Conservation (phyloP, 2,329 filamentous ascomycete genomes). For the Aspergillus floridensis region DNA sequence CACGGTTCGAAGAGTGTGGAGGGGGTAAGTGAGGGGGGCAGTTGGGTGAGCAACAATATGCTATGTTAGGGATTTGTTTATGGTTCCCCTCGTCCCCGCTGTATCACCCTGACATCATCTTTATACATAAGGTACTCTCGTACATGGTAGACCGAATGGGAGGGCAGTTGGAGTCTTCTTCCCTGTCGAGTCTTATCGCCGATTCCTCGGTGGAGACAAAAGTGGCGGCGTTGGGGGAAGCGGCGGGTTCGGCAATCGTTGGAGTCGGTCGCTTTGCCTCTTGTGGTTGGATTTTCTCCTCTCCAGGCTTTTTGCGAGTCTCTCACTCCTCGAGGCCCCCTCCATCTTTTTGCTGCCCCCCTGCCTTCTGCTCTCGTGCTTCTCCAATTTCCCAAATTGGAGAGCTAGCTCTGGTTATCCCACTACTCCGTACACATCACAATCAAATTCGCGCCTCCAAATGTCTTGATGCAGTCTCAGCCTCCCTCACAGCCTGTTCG, state of each 20-base stretch:
- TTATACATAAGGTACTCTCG: neutral
- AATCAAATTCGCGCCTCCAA: slow-evolving; percentile 9
- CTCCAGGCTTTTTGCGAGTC: neutral
- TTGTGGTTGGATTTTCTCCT: neutral
- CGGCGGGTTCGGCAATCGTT: neutral
- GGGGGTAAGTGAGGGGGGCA: no score
- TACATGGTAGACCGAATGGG: neutral
- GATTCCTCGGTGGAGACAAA: slow-evolving; percentile 3
- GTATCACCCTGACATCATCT: neutral
- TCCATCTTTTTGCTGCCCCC: slow-evolving; percentile 2
- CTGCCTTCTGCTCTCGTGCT: slow-evolving; percentile 3
- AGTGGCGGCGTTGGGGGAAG: slow-evolving; percentile 8
- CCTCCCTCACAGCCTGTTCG: slow-evolving; percentile 24
- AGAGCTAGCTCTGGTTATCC: neutral
- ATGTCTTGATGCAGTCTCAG: slow-evolving; percentile 34
- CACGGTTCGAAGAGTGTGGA: no score
- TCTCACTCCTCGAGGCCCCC: slow-evolving; percentile 1
- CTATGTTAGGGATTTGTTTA: no score
- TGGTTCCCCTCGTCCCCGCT: no score
- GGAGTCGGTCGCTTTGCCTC: slow-evolving; percentile 3
- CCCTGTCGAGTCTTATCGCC: slow-evolving; percentile 4
- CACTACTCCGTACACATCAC: no score
- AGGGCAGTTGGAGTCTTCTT: neutral
- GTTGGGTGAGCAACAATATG: no score
- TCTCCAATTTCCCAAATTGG: slow-evolving; percentile 21